phyloP scores from a whole-genome alignment of 495 filamentous ascomycete genomes.

The Polyplosphaeria fusca region DNA sequence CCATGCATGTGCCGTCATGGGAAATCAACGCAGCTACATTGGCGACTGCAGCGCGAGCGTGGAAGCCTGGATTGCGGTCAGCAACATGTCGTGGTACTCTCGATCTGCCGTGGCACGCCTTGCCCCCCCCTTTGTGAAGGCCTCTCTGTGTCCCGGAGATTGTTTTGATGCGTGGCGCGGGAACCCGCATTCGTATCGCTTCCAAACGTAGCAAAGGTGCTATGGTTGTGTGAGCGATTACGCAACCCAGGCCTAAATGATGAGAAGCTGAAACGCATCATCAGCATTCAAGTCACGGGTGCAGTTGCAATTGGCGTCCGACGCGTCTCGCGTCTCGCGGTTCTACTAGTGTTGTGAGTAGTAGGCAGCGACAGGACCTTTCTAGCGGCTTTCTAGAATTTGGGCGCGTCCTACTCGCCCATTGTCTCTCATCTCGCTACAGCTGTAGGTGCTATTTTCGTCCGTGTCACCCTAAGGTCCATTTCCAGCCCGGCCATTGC shows the following conservation, averaged over 20 bases:
- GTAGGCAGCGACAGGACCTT: constrained; percentile 1
- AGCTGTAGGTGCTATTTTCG: constrained; percentile 16
- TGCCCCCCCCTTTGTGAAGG: neutral
- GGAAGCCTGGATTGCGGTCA: neutral
- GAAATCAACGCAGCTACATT: neutral
- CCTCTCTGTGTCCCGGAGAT: neutral
- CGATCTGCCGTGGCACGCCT: constrained; percentile 2
- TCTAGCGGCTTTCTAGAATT: constrained; percentile 15
- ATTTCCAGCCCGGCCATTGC: constrained; percentile 6
- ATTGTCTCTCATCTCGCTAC: constrained; percentile 14
- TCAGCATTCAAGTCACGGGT: constrained; percentile 8
- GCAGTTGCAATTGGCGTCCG: constrained; percentile 10
- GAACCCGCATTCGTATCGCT: neutral
- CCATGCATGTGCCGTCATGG: neutral
- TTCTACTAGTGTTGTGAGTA: constrained; percentile 4
- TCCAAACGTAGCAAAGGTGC: neutral
- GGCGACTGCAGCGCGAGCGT: neutral
- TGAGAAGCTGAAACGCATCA: neutral
- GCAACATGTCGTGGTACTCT: neutral
- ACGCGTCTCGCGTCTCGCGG: constrained; percentile 23
- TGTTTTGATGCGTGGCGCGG: neutral
- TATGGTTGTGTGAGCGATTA: neutral
- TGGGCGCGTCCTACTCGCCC: constrained; percentile 20
- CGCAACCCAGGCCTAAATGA: neutral
- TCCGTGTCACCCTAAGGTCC: constrained; percentile 14